Base-by-base conservation (phyloP, 768 basidiomycete genomes). In the Naematelia encephala region DNA sequence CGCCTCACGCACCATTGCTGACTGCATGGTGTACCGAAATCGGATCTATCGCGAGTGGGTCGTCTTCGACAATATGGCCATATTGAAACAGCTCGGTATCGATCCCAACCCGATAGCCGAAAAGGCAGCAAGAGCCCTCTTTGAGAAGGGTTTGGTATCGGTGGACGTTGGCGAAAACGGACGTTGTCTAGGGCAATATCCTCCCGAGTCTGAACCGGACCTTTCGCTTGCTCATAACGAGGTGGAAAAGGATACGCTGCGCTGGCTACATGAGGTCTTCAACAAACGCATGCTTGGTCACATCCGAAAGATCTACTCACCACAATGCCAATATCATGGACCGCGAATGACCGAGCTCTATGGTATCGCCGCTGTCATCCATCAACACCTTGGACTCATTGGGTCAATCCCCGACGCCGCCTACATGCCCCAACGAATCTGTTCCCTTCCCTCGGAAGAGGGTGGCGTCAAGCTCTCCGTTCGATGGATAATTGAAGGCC, bases 11-110 rank as follows among this genome's bases (percentile, higher is more conserved):
- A 51, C 49, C 22, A 51, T 51, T 28, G 49, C 49, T 16, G 49
- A 51, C 49, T 51, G 49, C 49, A 51, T 51, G 49, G 28, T 51
- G 23, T 51, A 51, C 49, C 49, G 49, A 1, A 51, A 51, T 26
- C 19, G 26, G 22, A 51, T 51, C 49, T 51, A 51, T 27, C 49
- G 49, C 22, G 49, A 51, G 26, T 51, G 49, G 49, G 49, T 51
- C 2, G 49, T 51, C 49, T 21, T 27, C 8, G 49, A 51, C 49
- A 19, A 51, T 16, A 51, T 51, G 49, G 49, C 49, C 49, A 51
- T 51, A n/a, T n/a, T 51, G 23, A 51, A 51, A 27, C 49, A 51
- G 22, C 49, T 51, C 49, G 49, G 49, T 1, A n/a, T 51, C 8
- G 49, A 51, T 27, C 49, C 49, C 16, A 22, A 51, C 4, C 21